Conservation (phyloP, 768 basidiomycete species). For the Macrolepiota dolichaula region DNA sequence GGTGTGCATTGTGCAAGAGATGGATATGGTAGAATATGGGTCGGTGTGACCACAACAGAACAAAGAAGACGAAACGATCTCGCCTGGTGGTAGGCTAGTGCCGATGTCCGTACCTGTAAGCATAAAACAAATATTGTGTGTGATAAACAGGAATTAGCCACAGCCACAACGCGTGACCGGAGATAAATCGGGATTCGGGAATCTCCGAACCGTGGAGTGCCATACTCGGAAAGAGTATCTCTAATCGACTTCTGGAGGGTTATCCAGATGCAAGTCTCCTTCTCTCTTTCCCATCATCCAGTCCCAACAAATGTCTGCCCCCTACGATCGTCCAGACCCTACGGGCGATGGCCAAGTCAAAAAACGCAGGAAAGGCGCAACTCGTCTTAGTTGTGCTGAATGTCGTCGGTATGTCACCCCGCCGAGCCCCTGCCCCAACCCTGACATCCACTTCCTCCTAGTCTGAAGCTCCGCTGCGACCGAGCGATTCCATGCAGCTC, state of each 20-base stretch:
- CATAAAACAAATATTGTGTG: too few species aligned
- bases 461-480: conserved; percentile 73
- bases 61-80: neutral
- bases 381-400: conserved; percentile 76
- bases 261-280: conserved; percentile 9
- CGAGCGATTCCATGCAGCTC: conserved; percentile 74
- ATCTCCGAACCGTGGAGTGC: conserved; percentile 1
- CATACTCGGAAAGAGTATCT: conserved; percentile 2
- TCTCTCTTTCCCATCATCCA: conserved; percentile 22
- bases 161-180: conserved; percentile 9
- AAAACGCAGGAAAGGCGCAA: conserved; percentile 69
- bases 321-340: conserved; percentile 23
- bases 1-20: neutral
- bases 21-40: neutral
- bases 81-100: neutral
- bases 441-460: conserved; percentile 20
- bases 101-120: neutral
- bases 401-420: conserved; percentile 55
- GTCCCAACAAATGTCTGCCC: conserved; percentile 28
- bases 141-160: neutral
- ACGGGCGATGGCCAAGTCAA: conserved; percentile 34
- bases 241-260: neutral
- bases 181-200: conserved; percentile 11
- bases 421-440: conserved; percentile 4
- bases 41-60: neutral